Evolutionary conservation across 2,329 filamentous ascomycete species (phyloP).

Genomic region (Sphaerulina vaccinii): DNA sequence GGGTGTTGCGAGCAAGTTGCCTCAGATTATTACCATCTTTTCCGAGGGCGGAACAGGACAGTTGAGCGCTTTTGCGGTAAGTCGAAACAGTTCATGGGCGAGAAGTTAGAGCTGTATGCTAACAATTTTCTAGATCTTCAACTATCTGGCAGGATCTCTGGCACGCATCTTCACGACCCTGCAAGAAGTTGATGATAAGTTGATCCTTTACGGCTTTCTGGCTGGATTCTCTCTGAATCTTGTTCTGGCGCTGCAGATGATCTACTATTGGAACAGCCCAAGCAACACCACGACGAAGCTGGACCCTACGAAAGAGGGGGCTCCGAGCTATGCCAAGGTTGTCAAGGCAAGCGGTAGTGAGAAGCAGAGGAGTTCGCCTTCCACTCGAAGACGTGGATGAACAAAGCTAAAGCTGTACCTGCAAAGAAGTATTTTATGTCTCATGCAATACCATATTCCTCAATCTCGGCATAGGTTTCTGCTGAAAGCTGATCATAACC

Average conservation of each 20-base stretch:
- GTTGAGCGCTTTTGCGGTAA: slow-evolving; percentile 91
- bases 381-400: slow-evolving; percentile 37
- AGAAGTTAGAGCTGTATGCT: background rate
- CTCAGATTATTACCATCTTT: slow-evolving; percentile 87
- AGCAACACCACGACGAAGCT: slow-evolving; percentile 43
- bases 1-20: slow-evolving; percentile 85
- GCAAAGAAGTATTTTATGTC: no score
- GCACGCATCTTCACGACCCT: slow-evolving; percentile 96
- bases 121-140: slow-evolving; percentile 72
- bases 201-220: slow-evolving; percentile 93
- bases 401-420: no score
- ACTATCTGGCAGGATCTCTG: slow-evolving; percentile 90
- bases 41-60: slow-evolving; percentile 86
- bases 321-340: slow-evolving; percentile 29
- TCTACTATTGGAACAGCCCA: slow-evolving; percentile 88
- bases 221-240: slow-evolving; percentile 88
- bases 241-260: slow-evolving; percentile 83
- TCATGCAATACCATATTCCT: no score
- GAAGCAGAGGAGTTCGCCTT: slow-evolving; percentile 29
- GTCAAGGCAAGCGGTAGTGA: slow-evolving; percentile 40
- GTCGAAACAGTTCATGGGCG: slow-evolving; percentile 37
- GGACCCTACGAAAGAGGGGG: slow-evolving; percentile 40
- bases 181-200: slow-evolving; percentile 93
- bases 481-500: no score
- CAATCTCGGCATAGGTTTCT: no score